Conservation (phyloP, 2,329 filamentous ascomycete species). For the Colletotrichum noveboracense region DNA sequence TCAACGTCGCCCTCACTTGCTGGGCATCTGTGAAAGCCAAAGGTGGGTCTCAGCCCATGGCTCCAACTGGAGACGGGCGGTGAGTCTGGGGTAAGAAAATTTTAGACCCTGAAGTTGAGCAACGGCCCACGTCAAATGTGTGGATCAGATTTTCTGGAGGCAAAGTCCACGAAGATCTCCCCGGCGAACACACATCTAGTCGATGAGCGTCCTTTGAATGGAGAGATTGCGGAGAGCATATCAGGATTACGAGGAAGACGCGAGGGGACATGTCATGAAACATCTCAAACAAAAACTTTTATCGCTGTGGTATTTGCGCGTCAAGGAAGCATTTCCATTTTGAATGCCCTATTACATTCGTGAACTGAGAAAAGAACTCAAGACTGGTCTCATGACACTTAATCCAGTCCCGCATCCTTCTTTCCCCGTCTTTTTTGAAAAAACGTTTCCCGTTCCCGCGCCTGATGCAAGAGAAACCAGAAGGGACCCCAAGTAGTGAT, state of each 20-base stretch:
- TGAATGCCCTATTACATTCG: constrained; percentile 44
- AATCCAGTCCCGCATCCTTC: not conserved
- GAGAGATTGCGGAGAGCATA: not conserved
- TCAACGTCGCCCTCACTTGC: not conserved
- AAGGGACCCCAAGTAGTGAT: constrained; percentile 32
- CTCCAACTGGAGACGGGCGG: not conserved
- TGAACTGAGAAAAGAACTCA: constrained; percentile 16
- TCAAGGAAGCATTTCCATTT: constrained; percentile 36
- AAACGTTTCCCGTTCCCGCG: constrained; percentile 37
- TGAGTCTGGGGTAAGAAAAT: not conserved
- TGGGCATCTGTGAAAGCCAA: not conserved
- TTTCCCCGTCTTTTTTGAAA: constrained; percentile 4
- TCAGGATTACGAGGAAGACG: not conserved
- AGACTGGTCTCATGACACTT: constrained; percentile 1
- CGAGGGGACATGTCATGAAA: not conserved
- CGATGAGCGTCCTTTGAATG: not conserved
- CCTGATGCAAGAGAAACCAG: constrained; percentile 47
- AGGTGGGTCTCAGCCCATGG: not conserved
- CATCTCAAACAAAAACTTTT: constrained; percentile 11
- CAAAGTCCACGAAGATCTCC: not conserved
- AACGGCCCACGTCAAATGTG: not conserved
- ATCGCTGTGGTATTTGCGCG: constrained; percentile 21
- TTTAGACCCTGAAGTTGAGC: not conserved
- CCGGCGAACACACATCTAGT: not conserved
- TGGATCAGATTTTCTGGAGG: not conserved